These are phyloP conservation scores for Pleurozium schreberi DNA, from an alignment of 225 moss, liverwort and hornwort species.

Conservation along the genomic window DNA sequence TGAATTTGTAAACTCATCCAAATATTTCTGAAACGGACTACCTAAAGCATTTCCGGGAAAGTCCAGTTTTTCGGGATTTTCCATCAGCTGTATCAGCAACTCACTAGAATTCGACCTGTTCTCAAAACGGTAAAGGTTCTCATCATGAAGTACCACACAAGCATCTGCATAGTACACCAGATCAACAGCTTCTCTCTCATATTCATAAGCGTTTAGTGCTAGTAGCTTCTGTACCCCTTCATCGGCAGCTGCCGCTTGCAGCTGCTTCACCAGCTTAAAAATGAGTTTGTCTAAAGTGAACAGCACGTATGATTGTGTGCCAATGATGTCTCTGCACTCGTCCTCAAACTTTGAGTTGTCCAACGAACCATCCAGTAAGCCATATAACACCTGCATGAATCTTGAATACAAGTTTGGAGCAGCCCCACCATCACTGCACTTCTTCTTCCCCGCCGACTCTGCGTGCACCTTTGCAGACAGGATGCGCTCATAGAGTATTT, in stretches of 20 bases:
- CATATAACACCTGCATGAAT: conserved; percentile 66
- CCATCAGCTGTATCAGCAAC: conserved; percentile 78
- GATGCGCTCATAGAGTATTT: conserved; percentile 84
- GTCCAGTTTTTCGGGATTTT: conserved; percentile 60
- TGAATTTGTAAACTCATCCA: conserved; percentile 63
- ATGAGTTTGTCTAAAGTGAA: conserved; percentile 92
- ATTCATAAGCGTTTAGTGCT: conserved; percentile 60
- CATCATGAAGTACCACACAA: conserved; percentile 62
- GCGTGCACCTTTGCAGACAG: conserved; percentile 79
- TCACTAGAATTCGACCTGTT: conserved; percentile 57
- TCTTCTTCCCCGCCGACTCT: conserved; percentile 52
- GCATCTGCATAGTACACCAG: conserved; percentile 75
- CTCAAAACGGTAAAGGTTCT: conserved; percentile 82
- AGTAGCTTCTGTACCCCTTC: conserved; percentile 70
- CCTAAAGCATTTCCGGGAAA: conserved; percentile 48
- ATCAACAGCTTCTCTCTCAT: conserved; percentile 60
- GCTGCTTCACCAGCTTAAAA: conserved; percentile 93
- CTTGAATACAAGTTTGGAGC: conserved; percentile 73
- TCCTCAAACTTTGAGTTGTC: conserved; percentile 93
- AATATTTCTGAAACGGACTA: conserved; percentile 53
- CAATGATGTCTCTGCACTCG: conserved; percentile 86
- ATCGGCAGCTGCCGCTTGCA: conserved; percentile 71
- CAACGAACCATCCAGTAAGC: conserved; percentile 68
- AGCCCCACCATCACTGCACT: conserved; percentile 42
- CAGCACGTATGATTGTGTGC: conserved; percentile 83